Base-by-base conservation (phyloP, 129 eudicot genomes). In the Ambrosia trifida region DNA sequence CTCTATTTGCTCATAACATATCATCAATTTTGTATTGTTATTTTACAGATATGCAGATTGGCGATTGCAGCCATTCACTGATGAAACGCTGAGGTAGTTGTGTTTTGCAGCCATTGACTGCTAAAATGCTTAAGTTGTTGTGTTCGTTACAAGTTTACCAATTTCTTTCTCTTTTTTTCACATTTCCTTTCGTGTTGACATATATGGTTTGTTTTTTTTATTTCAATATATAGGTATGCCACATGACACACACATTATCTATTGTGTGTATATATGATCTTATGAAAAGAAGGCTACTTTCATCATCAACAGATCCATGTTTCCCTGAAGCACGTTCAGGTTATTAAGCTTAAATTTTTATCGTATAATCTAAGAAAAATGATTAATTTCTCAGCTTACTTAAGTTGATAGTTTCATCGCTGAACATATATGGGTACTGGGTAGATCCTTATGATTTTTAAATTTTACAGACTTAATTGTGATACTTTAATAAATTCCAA, bases 161-260 rank as follows among this genome's bases (percentile, higher is more conserved):
- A 1, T 41, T 30, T 0, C 43, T 16, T 14, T 4, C 33, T 36
- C n/a, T 11, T 33, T 68, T 32, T 44, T 2, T 11, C 11, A 51
- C 43, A 8, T n/a, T 63, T 62, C 31, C 24, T 6, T 17, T 64
- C 9, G 3, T 52, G 50, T 54, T 75, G 31, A 67, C 58, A 52
- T 54, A 35, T 71, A 30, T 31, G 1, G 36, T 47, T 19, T 47
- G 16, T 58, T 43, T 60, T 28, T 54, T n/a, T n/a, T n/a, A 16
- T 84, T 46, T 63, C 13, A 16, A 75, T 83, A 93, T n/a, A n/a
- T n/a, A n/a, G 96, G 79, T 94, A 94, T 84, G 98, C 96, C 30
- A 85, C 91, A 79, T 96, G 89, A 70, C 97, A 94, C 68, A 94
- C 98, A 41, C 98, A 94, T 81, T 94, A 94, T 76, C 89, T 94